Evolutionary conservation across 306 rosid genomes (phyloP), one percentile per base, ranked within the genome.

Genomic region (Dalbergia cultrata): DNA sequence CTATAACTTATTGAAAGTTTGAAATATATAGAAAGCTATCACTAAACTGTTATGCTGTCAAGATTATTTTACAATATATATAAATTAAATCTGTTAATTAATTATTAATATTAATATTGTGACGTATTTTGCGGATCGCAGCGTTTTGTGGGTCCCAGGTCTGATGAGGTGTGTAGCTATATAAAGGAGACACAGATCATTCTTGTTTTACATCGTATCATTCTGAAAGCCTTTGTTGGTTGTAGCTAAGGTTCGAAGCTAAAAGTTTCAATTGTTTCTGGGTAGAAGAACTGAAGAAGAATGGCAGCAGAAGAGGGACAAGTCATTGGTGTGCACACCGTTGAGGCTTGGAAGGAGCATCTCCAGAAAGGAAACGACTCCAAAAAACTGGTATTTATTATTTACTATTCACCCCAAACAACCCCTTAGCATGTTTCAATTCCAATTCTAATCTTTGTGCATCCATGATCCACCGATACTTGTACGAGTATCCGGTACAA

Each of bases 341-440:
- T 82, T 44, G 79, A 81, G 1, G 16, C 64, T 0, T 92, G 97
- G 98, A 80, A 72, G 0, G 81, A 90, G 14, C 92, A 86, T 0
- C 54, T 89, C 74, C 41, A 72, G 75, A 83, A 82, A 76, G 91
- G 88, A 47, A 77, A 43, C 0, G 91, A 81, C 7, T 65, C 84
- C 82, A 87, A 92, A 57, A 89, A 94, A 75, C 82, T 90, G 86
- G 98, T 93, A 34, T 13, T 14, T 60, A 0, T 35, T 57, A 43
- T 43, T 26, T 26, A 26, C 49, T 43, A 9, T 43, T 8, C 11
- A 43, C 12, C 12, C 49, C 49, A 43, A 43, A 43, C 49, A 43
- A 43, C 9, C 49, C 49, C 9, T 8, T 43, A 8, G 2, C 49
- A 43, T 43, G 49, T 43, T 60, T 43, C 10, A 62, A 31, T 10